Conservation (phyloP, 257 asterid genomes). For the Cruciata laevipes region DNA sequence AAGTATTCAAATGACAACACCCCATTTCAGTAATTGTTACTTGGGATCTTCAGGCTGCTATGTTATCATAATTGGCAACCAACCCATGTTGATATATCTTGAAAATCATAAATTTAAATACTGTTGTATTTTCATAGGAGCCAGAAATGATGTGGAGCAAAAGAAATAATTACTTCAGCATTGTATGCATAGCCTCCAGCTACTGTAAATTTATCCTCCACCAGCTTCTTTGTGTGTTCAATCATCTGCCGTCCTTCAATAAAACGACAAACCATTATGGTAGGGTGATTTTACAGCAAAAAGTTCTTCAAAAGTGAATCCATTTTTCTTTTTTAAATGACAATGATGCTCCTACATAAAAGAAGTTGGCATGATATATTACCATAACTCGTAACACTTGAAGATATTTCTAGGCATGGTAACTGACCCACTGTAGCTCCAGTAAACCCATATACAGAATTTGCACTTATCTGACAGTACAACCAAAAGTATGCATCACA, state of each 20-base stretch:
- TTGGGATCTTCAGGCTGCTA: background rate
- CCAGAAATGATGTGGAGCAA: background rate
- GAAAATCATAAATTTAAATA: background rate
- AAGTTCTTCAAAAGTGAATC: background rate
- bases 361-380: slow-evolving; percentile 18
- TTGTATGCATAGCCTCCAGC: slow-evolving; percentile 81
- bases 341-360: background rate
- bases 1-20: background rate
- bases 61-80: background rate
- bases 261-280: slow-evolving; percentile 21
- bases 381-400: slow-evolving; percentile 99
- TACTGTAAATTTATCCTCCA: slow-evolving; percentile 82
- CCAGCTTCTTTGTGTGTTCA: slow-evolving; percentile 91
- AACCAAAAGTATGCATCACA: background rate
- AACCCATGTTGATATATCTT: background rate
- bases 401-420: slow-evolving; percentile 96
- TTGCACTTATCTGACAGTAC: slow-evolving; percentile 76
- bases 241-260: slow-evolving; percentile 92
- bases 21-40: background rate
- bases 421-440: slow-evolving; percentile 96
- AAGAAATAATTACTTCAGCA: slow-evolving; percentile 57
- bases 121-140: background rate
- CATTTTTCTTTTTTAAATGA: background rate
- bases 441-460: slow-evolving; percentile 94
- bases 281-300: slow-evolving; percentile 12